Evolutionary conservation across 257 asterid species (phyloP), one percentile per base, ranked within the genome.

Genomic region (Nicotiana noctiflora): DNA sequence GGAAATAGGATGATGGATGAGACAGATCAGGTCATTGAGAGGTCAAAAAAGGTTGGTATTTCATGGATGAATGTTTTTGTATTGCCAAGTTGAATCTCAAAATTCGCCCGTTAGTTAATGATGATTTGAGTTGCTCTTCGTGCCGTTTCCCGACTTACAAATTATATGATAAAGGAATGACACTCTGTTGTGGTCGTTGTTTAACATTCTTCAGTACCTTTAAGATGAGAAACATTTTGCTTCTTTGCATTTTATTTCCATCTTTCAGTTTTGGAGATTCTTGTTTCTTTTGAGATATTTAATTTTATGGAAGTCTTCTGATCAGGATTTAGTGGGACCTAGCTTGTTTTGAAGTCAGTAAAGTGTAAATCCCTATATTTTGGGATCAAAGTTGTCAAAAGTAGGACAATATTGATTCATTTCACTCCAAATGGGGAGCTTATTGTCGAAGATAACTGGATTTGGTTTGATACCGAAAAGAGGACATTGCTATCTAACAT

Each of bases 1-100:
- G 99, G 98, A 77, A 89, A 90, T 86, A 89, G 84, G 68, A 92
- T 88, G 98, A 94, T 94, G 98, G 94, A 92, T 85, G 97, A 96
- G 88, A 94, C 98, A 63, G 98, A 96, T 85, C 95, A 94, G 86
- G 92, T 89, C 77, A 94, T 96, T 82, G 97, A 96, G 84, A 85
- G 99, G 83, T 93, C 99, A 29, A 84, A 90, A 87, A 91, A 96
- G 95, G 99, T 91, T 53, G 72, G 83, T 84, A 25, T 37, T 9
- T 79, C 4, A 21, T 65, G 77, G 9, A 56, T 66, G 37, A 70
- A 51, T 46, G 34, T 9, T 21, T 70, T 40, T 19, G 57, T 40
- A 40, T 19, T 70, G 7, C 53, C 6, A 44, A 70, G 21, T 11
- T 21, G 57, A 44, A 19, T 70, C 77, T 70, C 77, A 19, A 70